Evolutionary conservation across 176 grass and related monocot species (phyloP).

Genomic region (Juncus effusus): DNA sequence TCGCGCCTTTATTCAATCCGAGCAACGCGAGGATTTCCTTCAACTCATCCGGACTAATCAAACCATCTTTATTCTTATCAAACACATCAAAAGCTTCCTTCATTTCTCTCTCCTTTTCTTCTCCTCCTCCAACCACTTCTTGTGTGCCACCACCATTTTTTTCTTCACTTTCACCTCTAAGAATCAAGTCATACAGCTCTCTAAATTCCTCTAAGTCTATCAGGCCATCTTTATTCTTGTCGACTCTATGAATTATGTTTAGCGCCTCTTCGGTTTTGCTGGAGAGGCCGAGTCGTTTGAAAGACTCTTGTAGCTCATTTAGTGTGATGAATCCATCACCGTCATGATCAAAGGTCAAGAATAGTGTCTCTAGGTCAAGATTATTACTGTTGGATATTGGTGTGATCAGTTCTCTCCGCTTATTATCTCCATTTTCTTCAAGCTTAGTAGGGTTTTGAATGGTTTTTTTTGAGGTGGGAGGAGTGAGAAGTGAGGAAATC

Average conservation of each 20-base stretch:
- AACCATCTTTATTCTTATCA: conserved; percentile 81
- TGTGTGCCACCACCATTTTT: too few relatives aligned
- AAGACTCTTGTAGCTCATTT: conserved; percentile 65
- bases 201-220: conserved; percentile 84
- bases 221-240: conserved; percentile 79
- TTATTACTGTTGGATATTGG: conserved; percentile 5
- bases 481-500: conserved; percentile 22
- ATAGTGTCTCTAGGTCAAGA: conserved; percentile 49
- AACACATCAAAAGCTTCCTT: conserved; percentile 90
- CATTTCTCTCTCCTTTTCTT: conserved; percentile 61
- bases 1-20: conserved; percentile 53
- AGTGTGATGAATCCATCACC: conserved; percentile 86
- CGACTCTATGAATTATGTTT: conserved; percentile 51
- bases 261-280: conserved; percentile 38
- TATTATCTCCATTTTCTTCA: too few relatives aligned
- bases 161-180: neutral
- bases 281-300: conserved; percentile 54
- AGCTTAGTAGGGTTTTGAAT: conserved; percentile 1
- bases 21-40: conserved; percentile 60
- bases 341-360: conserved; percentile 83
- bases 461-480: neutral
- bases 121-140: conserved; percentile 7
- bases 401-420: neutral
- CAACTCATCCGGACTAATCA: conserved; percentile 86
- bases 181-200: conserved; percentile 61